Conservation (phyloP, 1,284 basidiomycete genomes). For the Ceratobasidium sp. region DNA sequence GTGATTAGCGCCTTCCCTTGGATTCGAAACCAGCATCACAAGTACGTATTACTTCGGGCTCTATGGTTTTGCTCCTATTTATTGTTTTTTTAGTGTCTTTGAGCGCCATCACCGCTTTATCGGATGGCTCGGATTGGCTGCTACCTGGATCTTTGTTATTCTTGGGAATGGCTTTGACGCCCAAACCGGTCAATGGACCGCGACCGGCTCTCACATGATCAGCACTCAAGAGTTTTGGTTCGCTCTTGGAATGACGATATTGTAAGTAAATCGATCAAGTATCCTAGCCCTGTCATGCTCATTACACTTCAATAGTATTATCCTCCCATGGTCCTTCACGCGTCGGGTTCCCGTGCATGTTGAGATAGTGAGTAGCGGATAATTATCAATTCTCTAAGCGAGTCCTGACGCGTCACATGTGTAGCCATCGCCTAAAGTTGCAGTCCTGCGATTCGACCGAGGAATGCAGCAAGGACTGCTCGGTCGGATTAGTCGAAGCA, state of each 20-base stretch:
- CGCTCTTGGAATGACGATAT: conserved; percentile 70
- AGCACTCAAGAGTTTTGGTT: conserved; percentile 79
- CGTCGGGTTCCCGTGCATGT: conserved; percentile 75
- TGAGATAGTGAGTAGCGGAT: conserved; percentile 64
- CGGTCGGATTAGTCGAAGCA: conserved; percentile 66
- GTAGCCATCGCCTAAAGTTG: conserved; percentile 72
- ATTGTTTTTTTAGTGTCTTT: conserved; percentile 60
- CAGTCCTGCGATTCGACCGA: conserved; percentile 67
- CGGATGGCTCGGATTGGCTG: conserved; percentile 69
- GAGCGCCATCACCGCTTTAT: conserved; percentile 78
- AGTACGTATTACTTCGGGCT: conserved; percentile 56
- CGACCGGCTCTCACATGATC: conserved; percentile 61
- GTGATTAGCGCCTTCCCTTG: conserved; percentile 71
- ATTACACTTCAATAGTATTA: conserved; percentile 56
- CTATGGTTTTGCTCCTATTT: neutral
- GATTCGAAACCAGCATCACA: conserved; percentile 77
- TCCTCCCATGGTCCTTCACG: conserved; percentile 77
- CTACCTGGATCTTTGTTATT: conserved; percentile 72
- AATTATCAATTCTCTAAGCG: neutral
- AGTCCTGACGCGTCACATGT: neutral
- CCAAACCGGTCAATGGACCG: conserved; percentile 61
- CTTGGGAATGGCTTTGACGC: conserved; percentile 67
- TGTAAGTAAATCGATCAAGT: conserved; percentile 56
- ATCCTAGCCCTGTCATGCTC: conserved; percentile 36
- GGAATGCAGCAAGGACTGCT: conserved; percentile 73